Evolutionary conservation across 2,329 filamentous ascomycete genomes (phyloP).

Genomic region (Harringtonia lauricola): DNA sequence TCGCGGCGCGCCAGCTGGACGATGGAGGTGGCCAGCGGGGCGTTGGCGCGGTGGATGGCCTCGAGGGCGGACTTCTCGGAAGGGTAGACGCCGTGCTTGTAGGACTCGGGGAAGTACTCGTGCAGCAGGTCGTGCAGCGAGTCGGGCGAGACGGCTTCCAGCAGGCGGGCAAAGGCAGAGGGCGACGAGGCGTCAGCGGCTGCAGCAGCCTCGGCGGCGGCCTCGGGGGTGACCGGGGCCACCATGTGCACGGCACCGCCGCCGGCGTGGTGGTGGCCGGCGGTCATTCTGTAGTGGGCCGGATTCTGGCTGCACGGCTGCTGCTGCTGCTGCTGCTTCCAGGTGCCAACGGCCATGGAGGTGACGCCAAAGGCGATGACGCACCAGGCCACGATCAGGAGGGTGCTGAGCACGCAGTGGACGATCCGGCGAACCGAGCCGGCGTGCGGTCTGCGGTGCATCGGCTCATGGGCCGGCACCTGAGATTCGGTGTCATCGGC

Average conservation of each 20-base stretch:
- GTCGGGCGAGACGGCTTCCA: conserved; percentile 15
- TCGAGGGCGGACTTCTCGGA: conserved; percentile 54
- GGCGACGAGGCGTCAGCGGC: neutral
- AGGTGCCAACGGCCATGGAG: conserved; percentile 1
- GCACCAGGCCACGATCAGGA: neutral
- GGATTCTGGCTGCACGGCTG: neutral
- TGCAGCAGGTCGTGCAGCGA: conserved; percentile 57
- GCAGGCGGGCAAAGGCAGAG: conserved; percentile 11
- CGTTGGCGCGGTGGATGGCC: conserved; percentile 48
- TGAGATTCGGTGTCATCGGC: conserved; percentile 2
- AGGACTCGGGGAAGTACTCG: conserved; percentile 48
- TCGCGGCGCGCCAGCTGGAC: conserved; percentile 55
- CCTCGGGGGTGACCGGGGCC: neutral
- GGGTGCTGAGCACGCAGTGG: neutral
- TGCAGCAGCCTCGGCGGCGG: no score
- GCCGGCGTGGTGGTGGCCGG: neutral
- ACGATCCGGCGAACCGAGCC: neutral
- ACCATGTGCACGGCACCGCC: neutral
- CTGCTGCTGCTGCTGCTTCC: neutral
- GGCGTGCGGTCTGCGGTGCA: neutral
- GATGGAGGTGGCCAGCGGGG: conserved; percentile 49
- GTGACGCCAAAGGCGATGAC: neutral
- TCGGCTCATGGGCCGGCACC: neutral
- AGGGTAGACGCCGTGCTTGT: conserved; percentile 57
- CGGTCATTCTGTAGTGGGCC: neutral